Evolutionary conservation across 805 yeast species (phyloP), one percentile per base, ranked within the genome.

Genomic region (Wickerhamiella occidentalis): DNA sequence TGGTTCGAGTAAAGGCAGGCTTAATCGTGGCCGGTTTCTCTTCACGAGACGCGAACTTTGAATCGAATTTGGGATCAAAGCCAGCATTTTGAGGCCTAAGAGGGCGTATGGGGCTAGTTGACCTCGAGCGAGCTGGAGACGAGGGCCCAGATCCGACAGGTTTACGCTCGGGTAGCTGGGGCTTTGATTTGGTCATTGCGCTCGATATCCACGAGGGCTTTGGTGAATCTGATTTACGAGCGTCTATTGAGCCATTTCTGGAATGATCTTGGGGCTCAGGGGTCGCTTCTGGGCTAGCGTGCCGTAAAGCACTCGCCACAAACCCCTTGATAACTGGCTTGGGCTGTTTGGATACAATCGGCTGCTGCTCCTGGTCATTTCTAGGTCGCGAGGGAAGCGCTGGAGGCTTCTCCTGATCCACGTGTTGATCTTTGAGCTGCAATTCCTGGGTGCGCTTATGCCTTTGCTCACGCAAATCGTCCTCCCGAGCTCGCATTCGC

Each of bases 151-250:
- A 23, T 22, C 44, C 44, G 33, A 23, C 33, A 3, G 44, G 33
- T 40, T 25, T 26, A 25, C 33, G 45, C 41, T 33, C 40, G 2
- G 28, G 2, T 11, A 29, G 35, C 35, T 35, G 22, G 3, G 48
- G 48, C 41, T 45, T 45, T 18, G 48, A 28, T 12, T 22, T 35
- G 18, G 30, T 36, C 37, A 37, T 45, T 23, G 47, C 47, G 13
- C 48, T 45, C 18, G 48, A 45, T 17, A 45, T 36, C 48, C 48
- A 45, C 17, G 40, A 23, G 22, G 47, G 47, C 15, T 45, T 45
- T n/a, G 47, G 22, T 7, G 25, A 9, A 9, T 25, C 18, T n/a
- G 22, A 35, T 40, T 18, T 15, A 33, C 11, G 19, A 7, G 33
- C 6, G 6, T 9, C 26, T 6, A 3, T 18, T 6, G 5, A 11